A percentile compares a stretch with the other conserved stretches of the same genome.
phyloP scores from a whole-genome alignment of 495 filamentous ascomycete species.

The Daldinia concentrica region DNA sequence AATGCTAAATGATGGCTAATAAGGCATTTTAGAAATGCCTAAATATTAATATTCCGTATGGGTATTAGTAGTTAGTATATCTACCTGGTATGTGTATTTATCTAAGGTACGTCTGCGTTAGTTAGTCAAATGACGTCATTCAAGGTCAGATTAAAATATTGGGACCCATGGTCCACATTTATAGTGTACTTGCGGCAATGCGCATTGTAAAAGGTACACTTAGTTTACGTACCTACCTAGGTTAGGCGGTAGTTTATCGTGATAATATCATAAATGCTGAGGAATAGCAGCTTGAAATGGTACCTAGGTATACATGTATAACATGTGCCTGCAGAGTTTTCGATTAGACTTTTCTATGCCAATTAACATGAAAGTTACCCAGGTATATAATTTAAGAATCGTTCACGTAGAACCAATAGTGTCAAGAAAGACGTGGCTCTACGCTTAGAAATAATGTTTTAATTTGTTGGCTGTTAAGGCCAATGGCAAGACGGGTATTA shows the following conservation, averaged over 20 bases:
- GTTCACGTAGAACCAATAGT: not conserved
- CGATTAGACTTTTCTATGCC: not conserved
- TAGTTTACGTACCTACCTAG: too few relatives aligned
- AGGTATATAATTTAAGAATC: not conserved
- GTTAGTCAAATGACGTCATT: not conserved
- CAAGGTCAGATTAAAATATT: not conserved
- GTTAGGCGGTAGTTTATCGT: too few relatives aligned
- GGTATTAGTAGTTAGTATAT: not conserved
- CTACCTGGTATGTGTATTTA: not conserved
- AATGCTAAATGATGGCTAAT: too few relatives aligned
- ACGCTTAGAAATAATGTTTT: not conserved
- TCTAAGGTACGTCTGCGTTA: not conserved
- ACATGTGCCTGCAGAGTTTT: not conserved
- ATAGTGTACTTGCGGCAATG: slow-evolving; percentile 5
- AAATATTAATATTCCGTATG: too few relatives aligned
- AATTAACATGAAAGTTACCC: not conserved
- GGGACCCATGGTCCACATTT: slow-evolving; percentile 1
- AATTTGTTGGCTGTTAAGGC: not conserved
- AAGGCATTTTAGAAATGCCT: too few relatives aligned
- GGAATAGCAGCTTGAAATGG: not conserved
- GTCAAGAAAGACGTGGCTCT: not conserved
- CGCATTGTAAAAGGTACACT: not conserved
- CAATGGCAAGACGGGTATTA: not conserved
- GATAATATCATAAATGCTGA: too few relatives aligned
- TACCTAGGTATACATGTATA: not conserved